These are phyloP conservation scores for Tylopilus vinaceipallidus DNA, from an alignment of 768 basidiomycete genomes.

Conservation along the genomic window DNA sequence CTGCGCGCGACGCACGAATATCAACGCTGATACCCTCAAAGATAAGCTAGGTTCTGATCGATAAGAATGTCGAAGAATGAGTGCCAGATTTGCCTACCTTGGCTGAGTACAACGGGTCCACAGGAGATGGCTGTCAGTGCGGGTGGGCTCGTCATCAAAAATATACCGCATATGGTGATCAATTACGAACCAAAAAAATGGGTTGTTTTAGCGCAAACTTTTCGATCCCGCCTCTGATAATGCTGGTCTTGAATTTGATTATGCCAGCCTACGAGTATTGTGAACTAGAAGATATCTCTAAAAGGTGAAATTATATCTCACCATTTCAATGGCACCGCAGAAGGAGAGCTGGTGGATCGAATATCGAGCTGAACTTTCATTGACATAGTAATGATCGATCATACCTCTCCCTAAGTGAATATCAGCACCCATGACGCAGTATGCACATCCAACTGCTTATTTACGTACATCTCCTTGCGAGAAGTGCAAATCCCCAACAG, in stretches of 20 bases:
- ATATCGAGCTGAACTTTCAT: neutral
- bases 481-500: slow-evolving; percentile 78
- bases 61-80: neutral
- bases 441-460: neutral
- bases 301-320: slow-evolving; percentile 10
- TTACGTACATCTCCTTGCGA: slow-evolving; percentile 66
- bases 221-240: slow-evolving; percentile 73
- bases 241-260: slow-evolving; percentile 66
- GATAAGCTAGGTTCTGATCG: slow-evolving; percentile 43
- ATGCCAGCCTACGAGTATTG: slow-evolving; percentile 51
- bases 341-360: slow-evolving; percentile 51
- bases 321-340: slow-evolving; percentile 80
- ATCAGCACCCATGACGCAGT: slow-evolving; percentile 6
- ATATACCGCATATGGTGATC: too few relatives aligned
- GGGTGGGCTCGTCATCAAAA: neutral
- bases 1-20: slow-evolving; percentile 43
- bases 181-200: slow-evolving; percentile 58
- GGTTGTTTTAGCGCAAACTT: slow-evolving; percentile 74
- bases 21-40: slow-evolving; percentile 79
- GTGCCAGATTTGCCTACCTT: slow-evolving; percentile 38
- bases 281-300: neutral
- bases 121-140: slow-evolving; percentile 56
- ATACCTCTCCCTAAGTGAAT: slow-evolving; percentile 52
- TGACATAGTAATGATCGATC: neutral
- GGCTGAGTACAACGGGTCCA: slow-evolving; percentile 73